Conservation (phyloP, 495 filamentous ascomycete genomes). For the Acidomyces sp. region DNA sequence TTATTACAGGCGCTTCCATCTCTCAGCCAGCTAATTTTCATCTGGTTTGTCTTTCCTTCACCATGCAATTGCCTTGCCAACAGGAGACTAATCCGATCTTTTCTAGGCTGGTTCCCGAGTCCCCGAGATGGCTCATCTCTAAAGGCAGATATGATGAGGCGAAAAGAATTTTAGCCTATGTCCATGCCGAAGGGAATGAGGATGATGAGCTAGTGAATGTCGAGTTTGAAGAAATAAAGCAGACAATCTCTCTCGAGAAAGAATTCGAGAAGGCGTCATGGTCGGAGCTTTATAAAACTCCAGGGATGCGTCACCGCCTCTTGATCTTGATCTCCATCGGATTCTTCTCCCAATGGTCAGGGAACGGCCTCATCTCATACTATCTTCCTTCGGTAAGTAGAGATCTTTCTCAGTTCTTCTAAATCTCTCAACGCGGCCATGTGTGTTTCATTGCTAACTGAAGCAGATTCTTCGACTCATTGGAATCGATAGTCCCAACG, state of each 20-base stretch:
- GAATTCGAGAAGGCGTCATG: constrained; percentile 17
- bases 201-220: constrained; percentile 34
- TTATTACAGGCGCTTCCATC: constrained; percentile 42
- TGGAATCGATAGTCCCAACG: constrained; percentile 21
- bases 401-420: no score
- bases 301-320: constrained; percentile 16
- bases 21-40: constrained; percentile 36
- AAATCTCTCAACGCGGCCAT: no score
- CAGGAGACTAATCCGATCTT: no score
- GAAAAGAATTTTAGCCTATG: constrained; percentile 11
- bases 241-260: constrained; percentile 26
- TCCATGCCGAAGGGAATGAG: constrained; percentile 14
- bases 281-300: constrained; percentile 12
- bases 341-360: constrained; percentile 18
- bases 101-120: no score
- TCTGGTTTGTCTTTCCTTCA: constrained; percentile 44
- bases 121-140: constrained; percentile 38
- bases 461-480: constrained; percentile 20
- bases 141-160: constrained; percentile 38
- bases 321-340: constrained; percentile 10
- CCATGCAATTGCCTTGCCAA: no score
- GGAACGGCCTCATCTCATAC: constrained; percentile 13
- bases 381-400: no score
- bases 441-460: no score
- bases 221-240: constrained; percentile 30